These are phyloP conservation scores for Talaromyces piceae DNA, from an alignment of 2,329 filamentous ascomycete genomes.

Conservation along the genomic window DNA sequence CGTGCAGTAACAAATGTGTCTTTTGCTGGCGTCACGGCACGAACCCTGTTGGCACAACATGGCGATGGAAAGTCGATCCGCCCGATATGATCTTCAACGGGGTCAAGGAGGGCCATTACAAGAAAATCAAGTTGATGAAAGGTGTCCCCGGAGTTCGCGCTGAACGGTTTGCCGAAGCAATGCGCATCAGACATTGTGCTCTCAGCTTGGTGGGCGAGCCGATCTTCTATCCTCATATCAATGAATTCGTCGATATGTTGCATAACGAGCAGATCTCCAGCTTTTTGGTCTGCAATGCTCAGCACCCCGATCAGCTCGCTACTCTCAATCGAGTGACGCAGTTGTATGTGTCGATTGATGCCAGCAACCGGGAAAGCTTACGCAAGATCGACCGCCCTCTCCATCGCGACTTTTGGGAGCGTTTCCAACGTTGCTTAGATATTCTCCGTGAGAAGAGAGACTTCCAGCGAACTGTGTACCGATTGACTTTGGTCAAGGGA, in stretches of 20 bases:
- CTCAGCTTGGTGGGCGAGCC: conserved; percentile 89
- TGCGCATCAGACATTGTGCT: conserved; percentile 89
- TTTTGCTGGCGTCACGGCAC: conserved; percentile 99
- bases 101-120: conserved; percentile 85
- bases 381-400: conserved; percentile 85
- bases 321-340: conserved; percentile 81
- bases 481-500: conserved; percentile 90
- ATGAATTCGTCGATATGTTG: conserved; percentile 77
- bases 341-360: conserved; percentile 93
- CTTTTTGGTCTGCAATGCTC: conserved; percentile 94
- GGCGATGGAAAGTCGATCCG: conserved; percentile 92
- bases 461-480: conserved; percentile 86
- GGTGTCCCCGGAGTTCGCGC: conserved; percentile 88
- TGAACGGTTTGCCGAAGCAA: conserved; percentile 85
- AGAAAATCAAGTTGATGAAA: conserved; percentile 95
- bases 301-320: conserved; percentile 85
- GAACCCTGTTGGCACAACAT: conserved; percentile 91
- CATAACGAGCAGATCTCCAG: conserved; percentile 82
- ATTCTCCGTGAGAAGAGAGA: conserved; percentile 78
- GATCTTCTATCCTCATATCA: conserved; percentile 98
- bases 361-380: conserved; percentile 79
- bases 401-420: conserved; percentile 95
- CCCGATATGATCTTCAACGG: conserved; percentile 84
- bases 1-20: conserved; percentile 96
- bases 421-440: conserved; percentile 83